Base-by-base conservation (phyloP, 106 monocot species). In the Narthecium ossifragum region DNA sequence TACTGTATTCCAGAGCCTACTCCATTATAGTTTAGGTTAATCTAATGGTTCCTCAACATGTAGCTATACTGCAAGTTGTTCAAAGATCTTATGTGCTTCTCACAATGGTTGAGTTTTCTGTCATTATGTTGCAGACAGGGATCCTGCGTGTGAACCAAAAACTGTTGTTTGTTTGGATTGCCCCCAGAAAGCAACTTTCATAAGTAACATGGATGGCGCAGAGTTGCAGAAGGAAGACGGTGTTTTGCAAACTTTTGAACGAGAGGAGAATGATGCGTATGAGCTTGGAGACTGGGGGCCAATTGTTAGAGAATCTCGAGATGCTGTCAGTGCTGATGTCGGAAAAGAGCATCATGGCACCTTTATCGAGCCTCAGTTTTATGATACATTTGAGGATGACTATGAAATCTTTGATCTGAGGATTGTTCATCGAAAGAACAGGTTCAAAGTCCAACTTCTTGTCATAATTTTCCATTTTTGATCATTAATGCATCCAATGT, bases 391-490 rank as follows among this genome's bases (percentile, higher is more conserved):
- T 56, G 78, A 78, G 34, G 78, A 74, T n/a, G 86, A 78, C 55
- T 71, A 72, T 72, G 93, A 93, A 54, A 67, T 71, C 68, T 89
- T 93, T 77, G 75, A 93, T 38, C 67, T 93, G 78, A 76, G 77
- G 59, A 83, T 93, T 52, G 66, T 93, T 57, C 93, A 93, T 75
- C 81, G 85, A 20, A 93, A 85, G 68, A 93, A 89, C 71, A 93
- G 88, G 93, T 93, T 49, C 31, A 43, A 32, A 15, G 18, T 29
- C 18, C 26, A 51, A 50, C 20, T 21, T 4, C 22, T 45, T 47
- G 1, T 43, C 20, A 20, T 8, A 51, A 64, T 29, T 36, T 21
- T 6, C 31, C 31, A 6, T 75, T 6, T 22, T 15, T 60, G 53
- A 15, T 57, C 29, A 26, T 40, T n/a, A 23, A 41, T 39, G 21